Evolutionary conservation across 2,329 filamentous ascomycete genomes (phyloP), one percentile per base, ranked within the genome.

Genomic region (Fusarium torreyae): DNA sequence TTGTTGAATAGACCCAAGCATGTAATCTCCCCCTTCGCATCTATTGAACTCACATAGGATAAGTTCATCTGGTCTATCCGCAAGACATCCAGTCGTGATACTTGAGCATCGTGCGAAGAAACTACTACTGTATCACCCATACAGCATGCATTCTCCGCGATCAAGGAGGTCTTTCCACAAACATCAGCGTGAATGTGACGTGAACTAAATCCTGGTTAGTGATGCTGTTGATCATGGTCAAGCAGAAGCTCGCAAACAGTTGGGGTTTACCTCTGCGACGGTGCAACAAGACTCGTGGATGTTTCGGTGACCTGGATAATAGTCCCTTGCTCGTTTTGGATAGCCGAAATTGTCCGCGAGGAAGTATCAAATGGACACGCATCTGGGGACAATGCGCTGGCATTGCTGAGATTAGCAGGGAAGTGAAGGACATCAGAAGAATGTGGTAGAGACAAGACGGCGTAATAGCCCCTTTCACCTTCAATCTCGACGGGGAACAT

Each of bases 221-320:
- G 33, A 20, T n/a, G 6, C n/a, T 39, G 39, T n/a, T 6, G 31
- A 18, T 42, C 9, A 3, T 9, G 38, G 20, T 28, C 17, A 22
- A 24, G 13, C 28, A 28, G 7, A 14, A 18, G 24, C 20, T 15
- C 15, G 22, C n/a, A 20, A 7, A 43, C 4, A 33, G 15, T 3
- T 11, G 10, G 26, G 11, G 50, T 42, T 63, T 46, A 38, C 84
- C 77, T 80, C 60, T 78, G 75, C 7, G 69, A 69, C 5, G 75
- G 66, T 4, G 74, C 77, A 17, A 82, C 67, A 43, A 87, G 70
- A 9, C 82, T 83, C 4, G 86, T 76, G 18, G 73, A 80, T 31
- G 75, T 77, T 54, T 87, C 84, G 1, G 88, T 90, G 6, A 90
- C 79, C 70, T 91, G 89, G 4, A 88, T 76, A 7, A 86, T 79